These are phyloP conservation scores for Aquilaria malaccensis DNA, from an alignment of 345 rosid species.

Conservation along the genomic window DNA sequence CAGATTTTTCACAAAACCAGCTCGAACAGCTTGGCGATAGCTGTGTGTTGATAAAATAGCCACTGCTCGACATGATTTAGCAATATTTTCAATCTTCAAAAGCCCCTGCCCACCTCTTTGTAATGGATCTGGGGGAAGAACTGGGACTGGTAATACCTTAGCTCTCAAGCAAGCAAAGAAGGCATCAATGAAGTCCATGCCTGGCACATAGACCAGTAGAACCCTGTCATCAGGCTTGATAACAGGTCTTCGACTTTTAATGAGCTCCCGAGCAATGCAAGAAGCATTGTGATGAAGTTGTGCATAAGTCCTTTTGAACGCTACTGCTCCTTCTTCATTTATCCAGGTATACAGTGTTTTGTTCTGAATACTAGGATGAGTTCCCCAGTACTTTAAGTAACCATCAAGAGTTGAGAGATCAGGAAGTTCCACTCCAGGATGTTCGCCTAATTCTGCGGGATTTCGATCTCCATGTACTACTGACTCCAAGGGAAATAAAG, in stretches of 20 bases:
- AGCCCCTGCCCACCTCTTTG: slow-evolving; percentile 77
- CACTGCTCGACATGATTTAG: slow-evolving; percentile 42
- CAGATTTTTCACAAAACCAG: slow-evolving; percentile 45
- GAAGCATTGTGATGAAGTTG: slow-evolving; percentile 45
- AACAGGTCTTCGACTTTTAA: slow-evolving; percentile 36
- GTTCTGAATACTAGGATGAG: slow-evolving; percentile 22
- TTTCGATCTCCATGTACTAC: slow-evolving; percentile 10
- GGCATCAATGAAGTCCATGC: slow-evolving; percentile 57
- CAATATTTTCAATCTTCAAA: slow-evolving; percentile 53
- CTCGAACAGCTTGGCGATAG: slow-evolving; percentile 57
- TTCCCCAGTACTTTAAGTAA: slow-evolving; percentile 60
- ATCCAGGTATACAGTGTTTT: slow-evolving; percentile 53
- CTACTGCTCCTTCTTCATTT: slow-evolving; percentile 39
- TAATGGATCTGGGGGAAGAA: slow-evolving; percentile 61
- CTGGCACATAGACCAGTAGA: slow-evolving; percentile 52
- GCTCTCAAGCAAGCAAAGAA: slow-evolving; percentile 71
- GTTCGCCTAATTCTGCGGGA: slow-evolving; percentile 30
- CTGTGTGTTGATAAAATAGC: slow-evolving; percentile 51
- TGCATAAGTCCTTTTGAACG: slow-evolving; percentile 35
- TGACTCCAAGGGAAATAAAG: slow-evolving; percentile 35
- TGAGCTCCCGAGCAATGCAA: slow-evolving; percentile 41
- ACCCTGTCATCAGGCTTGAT: slow-evolving; percentile 57
- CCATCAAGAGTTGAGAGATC: slow-evolving; percentile 43
- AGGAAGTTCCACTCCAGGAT: slow-evolving; percentile 44
- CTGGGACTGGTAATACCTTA: slow-evolving; percentile 57